Evolutionary conservation across 441 rosid species (phyloP).

Genomic region (Arabidopsis lyrata): DNA sequence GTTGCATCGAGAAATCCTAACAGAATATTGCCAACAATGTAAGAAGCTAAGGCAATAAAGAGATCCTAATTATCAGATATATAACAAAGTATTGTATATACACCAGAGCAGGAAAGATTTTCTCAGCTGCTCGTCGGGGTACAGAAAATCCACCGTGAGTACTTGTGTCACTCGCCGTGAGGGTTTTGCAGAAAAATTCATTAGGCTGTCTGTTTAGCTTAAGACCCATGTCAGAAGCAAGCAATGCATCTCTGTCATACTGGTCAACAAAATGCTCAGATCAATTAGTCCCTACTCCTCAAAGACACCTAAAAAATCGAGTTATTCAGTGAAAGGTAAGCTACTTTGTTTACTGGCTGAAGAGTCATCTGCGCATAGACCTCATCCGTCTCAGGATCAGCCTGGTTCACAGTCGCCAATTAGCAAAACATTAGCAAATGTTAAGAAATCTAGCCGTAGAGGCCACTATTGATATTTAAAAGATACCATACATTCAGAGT

Average conservation of each 20-base stretch:
- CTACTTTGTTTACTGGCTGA: constrained; percentile 70
- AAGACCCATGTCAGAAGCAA: constrained; percentile 86
- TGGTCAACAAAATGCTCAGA: constrained; percentile 49
- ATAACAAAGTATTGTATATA: constrained; percentile 36
- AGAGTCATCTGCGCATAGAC: constrained; percentile 98
- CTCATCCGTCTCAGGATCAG: constrained; percentile 96
- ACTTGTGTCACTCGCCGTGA: constrained; percentile 98
- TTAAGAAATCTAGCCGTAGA: constrained; percentile 10
- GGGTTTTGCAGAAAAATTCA: constrained; percentile 95
- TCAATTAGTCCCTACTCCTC: constrained; percentile 9
- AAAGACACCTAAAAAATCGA: constrained; percentile 1
- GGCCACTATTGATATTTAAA: background rate
- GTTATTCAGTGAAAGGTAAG: background rate
- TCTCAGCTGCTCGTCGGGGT: constrained; percentile 97
- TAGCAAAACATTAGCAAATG: constrained; percentile 15
- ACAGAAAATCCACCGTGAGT: constrained; percentile 99
- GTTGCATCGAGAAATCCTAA: constrained; percentile 92
- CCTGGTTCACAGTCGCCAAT: constrained; percentile 51
- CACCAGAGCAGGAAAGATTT: constrained; percentile 91
- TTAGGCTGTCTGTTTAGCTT: constrained; percentile 73
- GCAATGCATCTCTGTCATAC: constrained; percentile 87
- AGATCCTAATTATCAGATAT: constrained; percentile 12
- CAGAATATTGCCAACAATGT: constrained; percentile 39
- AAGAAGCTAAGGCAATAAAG: constrained; percentile 36
- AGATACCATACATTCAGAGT: constrained; percentile 75